Base-by-base conservation (phyloP, 2,329 filamentous ascomycete species). In the Colletotrichum tabaci region DNA sequence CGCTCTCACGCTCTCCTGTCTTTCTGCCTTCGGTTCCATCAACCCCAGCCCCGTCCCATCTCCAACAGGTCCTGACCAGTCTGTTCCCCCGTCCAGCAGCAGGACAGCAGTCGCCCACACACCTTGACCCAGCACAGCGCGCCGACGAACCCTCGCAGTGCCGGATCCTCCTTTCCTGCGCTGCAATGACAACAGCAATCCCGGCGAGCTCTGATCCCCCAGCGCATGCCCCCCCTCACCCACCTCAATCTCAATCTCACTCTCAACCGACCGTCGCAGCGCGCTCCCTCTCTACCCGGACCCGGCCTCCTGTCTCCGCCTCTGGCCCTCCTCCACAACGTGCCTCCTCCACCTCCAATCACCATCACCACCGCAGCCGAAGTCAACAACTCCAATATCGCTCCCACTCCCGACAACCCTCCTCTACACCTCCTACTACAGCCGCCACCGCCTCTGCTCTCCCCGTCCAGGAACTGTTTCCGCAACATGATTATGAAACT, bases 401-500 rank as follows among this genome's bases (percentile, higher is more conserved):
- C 80, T 77, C 61, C 38, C 57, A 63, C 62, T 75, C 75, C 60
- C 74, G 74, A 61, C 73, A 73, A 21, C 83, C 84, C 46, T 83
- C 84, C 47, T 84, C 84, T 35, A 83, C 49, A 42, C 12, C 83
- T 52, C 80, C 18, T 13, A 44, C 65, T 46, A 46, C 64, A 44
- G 44, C 64, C 30, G 38, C 21, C 16, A 10, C 61, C 40, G 40
- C 50, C 23, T 15, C 13, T 47, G 15, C 82, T 67, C 84, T 83
- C 73, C 81, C 84, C 71, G 77, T 82, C 58, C 83, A 85, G 74
- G 83, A 87, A 67, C 76, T 83, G 53, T 76, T 84, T 63, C 83
- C 84, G 66, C 90, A 92, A 77, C 87, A 92, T 81, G 93, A 96
- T 82, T 91, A 91, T 85, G 94, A 96, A 83, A 88, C 91, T 77